Percentiles rank a stretch among this genome's conserved stretches.
Evolutionary conservation across 495 filamentous ascomycete genomes (phyloP).

Genomic region (Neurospora intermedia): DNA sequence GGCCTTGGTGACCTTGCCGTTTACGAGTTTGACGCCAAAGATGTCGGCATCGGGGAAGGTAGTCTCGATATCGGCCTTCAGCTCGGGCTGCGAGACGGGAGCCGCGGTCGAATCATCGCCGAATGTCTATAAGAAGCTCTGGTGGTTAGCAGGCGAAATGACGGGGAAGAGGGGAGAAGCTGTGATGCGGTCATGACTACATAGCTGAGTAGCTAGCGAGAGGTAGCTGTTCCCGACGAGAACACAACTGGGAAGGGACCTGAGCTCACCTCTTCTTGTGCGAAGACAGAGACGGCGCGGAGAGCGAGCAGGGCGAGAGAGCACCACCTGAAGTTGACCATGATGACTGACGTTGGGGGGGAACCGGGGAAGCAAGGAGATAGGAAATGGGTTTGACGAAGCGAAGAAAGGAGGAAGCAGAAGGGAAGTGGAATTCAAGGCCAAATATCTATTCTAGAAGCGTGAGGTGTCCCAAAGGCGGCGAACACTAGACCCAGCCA

Average conservation of each 20-base stretch:
- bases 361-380: conserved; percentile 12
- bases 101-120: conserved; percentile 30
- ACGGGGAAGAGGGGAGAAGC: neutral
- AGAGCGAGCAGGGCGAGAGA: conserved; percentile 61
- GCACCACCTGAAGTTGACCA: conserved; percentile 65
- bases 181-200: conserved; percentile 2
- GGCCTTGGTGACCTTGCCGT: conserved; percentile 77
- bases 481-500: conserved; percentile 2
- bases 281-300: conserved; percentile 52
- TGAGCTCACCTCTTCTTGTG: conserved; percentile 49
- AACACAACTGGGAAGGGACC: conserved; percentile 19
- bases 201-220: neutral
- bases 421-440: neutral
- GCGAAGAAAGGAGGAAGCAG: conserved; percentile 2
- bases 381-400: conserved; percentile 5
- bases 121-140: conserved; percentile 5
- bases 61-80: conserved; percentile 65
- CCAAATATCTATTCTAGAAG: neutral
- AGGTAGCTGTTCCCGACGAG: conserved; percentile 1
- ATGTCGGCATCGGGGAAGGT: conserved; percentile 82
- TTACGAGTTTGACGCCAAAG: conserved; percentile 92
- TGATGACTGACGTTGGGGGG: conserved; percentile 31
- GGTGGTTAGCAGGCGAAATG: conserved; percentile 5
- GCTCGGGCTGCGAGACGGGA: conserved; percentile 37
- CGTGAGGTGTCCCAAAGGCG: neutral